A percentile compares a stretch with the other conserved stretches of the same genome.
These are phyloP conservation scores for Fusarium ramigenum DNA, from an alignment of 2,329 filamentous ascomycete genomes.

Conservation along the genomic window DNA sequence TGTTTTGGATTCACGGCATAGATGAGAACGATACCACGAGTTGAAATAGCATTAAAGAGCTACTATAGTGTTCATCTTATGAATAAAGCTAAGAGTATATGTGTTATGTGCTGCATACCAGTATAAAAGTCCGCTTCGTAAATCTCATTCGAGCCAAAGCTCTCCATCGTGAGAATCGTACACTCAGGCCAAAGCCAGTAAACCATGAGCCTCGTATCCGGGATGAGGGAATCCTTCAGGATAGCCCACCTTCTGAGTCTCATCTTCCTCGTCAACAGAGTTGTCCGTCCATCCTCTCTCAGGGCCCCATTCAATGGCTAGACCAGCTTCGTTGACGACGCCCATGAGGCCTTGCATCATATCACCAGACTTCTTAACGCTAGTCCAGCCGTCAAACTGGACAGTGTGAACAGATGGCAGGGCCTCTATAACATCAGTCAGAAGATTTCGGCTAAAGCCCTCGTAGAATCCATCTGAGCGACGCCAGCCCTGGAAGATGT, in stretches of 20 bases:
- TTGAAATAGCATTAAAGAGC: constrained; percentile 1
- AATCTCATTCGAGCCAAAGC: constrained; percentile 30
- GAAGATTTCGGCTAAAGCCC: constrained; percentile 66
- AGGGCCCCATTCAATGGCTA: constrained; percentile 72
- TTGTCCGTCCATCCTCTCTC: constrained; percentile 71
- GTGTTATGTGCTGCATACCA: constrained; percentile 10
- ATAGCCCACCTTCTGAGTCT: not conserved
- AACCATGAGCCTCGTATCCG: constrained; percentile 14
- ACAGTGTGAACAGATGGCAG: constrained; percentile 66
- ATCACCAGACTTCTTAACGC: constrained; percentile 70
- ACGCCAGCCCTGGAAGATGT: constrained; percentile 73
- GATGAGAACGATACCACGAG: constrained; percentile 31
- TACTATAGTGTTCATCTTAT: constrained; percentile 12
- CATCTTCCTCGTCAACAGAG: constrained; percentile 41
- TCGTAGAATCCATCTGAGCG: constrained; percentile 76
- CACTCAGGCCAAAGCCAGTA: constrained; percentile 24
- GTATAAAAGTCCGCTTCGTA: constrained; percentile 21
- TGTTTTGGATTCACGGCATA: constrained; percentile 11
- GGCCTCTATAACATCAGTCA: constrained; percentile 65
- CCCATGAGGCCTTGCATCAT: constrained; percentile 71
- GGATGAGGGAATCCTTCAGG: constrained; percentile 23
- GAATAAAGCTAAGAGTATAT: constrained; percentile 22
- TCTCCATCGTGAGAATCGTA: not conserved
- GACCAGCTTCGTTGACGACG: constrained; percentile 58
- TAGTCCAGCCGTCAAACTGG: constrained; percentile 75